A percentile compares a stretch with the other conserved stretches of the same genome.
Conservation (phyloP, 2,329 filamentous ascomycete species). For the Aureobasidium sp. region DNA sequence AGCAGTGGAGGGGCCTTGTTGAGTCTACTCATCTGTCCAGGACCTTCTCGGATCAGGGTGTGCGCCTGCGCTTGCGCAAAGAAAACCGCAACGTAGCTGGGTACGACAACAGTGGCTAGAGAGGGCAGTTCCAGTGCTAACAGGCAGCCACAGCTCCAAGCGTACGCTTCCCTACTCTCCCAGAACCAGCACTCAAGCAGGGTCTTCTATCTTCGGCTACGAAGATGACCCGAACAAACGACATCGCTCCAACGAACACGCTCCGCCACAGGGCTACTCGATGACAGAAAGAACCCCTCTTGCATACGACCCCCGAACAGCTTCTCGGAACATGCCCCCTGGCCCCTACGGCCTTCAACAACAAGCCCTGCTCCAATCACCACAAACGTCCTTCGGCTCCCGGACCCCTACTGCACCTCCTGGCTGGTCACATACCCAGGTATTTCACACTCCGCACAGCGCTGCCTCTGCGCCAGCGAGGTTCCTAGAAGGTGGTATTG, state of each 20-base stretch:
- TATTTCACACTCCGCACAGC: background rate
- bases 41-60: constrained; percentile 78
- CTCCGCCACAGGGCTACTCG: background rate
- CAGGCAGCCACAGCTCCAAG: background rate
- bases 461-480: background rate
- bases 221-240: constrained; percentile 1
- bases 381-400: background rate
- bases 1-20: constrained; percentile 68
- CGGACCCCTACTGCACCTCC: background rate
- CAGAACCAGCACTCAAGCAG: background rate
- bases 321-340: background rate
- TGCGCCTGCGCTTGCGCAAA: constrained; percentile 72
- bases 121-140: background rate
- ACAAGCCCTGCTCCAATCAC: constrained; percentile 1
- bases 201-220: constrained; percentile 3
- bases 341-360: background rate
- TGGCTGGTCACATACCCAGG: background rate
- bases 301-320: background rate
- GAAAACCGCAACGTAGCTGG: constrained; percentile 51
- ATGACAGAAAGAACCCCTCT: background rate
- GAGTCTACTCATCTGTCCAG: constrained; percentile 76
- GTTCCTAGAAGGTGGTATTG: background rate
- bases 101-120: background rate
- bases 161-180: constrained; percentile 2
- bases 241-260: background rate